Evolutionary conservation across 2,329 filamentous ascomycete species (phyloP), one percentile per base, ranked within the genome.

Genomic region (Stagonosporopsis chrysanthemi): DNA sequence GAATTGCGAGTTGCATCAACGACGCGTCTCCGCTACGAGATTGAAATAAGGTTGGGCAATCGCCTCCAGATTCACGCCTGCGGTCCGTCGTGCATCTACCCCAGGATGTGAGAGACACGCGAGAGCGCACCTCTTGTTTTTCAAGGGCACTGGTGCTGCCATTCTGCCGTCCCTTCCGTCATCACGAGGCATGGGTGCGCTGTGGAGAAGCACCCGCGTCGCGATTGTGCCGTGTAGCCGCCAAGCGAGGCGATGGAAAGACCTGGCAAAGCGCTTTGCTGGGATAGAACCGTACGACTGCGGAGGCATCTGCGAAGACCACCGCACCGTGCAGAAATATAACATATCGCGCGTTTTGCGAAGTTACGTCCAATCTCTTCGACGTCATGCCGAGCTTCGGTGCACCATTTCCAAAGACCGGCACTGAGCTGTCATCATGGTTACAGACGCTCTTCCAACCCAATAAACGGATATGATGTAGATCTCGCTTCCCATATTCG

Each of bases 161-260:
- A 17, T 33, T 41, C 23, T 49, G 26, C 17, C 17, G 41, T 44
- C 41, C 1, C 29, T 31, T 24, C 19, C 24, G 22, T 9, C 22
- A 2, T 19, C 5, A 2, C 12, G 1, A 40, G 36, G 26, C 36
- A 41, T 48, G 46, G 36, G 26, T 33, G 45, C 38, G 6, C 47
- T 23, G 31, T 57, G 35, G 5, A 71, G 46, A 49, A 39, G 36
- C 36, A 49, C 46, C 26, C 24, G 36, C 36, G 46, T 49, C 14
- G 6, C n/a, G 29, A 49, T 17, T 15, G 6, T 28, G 46, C 46
- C 36, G 46, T 23, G 23, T 33, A 31, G 12, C 36, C 36, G 46
- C 26, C 46, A 39, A 47, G 44, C 33, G 44, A 38, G 44, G 22
- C 14, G 17, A 38, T 22, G 22, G 33, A 15, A 38, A 6, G 15